A percentile compares a stretch with the other conserved stretches of the same genome.
phyloP scores from a whole-genome alignment of 495 filamentous ascomycete species.

The Neurospora sp. region DNA sequence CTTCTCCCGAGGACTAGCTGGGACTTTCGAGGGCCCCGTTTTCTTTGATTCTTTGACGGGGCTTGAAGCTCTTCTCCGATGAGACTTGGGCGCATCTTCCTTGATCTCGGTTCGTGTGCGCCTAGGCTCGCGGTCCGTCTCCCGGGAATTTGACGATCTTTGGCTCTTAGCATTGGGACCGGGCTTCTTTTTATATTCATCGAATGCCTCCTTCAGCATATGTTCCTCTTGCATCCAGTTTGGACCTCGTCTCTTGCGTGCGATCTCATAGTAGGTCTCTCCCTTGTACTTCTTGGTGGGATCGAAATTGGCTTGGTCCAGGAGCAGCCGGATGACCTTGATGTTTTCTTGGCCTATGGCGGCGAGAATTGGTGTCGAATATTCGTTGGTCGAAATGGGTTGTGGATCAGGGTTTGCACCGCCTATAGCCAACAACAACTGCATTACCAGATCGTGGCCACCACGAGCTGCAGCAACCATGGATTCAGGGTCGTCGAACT shows the following conservation, averaged over 20 bases:
- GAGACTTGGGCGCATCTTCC: conserved; percentile 25
- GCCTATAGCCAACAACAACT: conserved; percentile 74
- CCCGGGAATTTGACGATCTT: conserved; percentile 45
- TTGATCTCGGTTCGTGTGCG: conserved; percentile 37
- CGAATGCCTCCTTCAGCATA: conserved; percentile 70
- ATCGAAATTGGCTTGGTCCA: conserved; percentile 69
- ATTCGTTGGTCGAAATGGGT: conserved; percentile 43
- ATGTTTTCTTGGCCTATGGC: conserved; percentile 87
- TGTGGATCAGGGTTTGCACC: conserved; percentile 70
- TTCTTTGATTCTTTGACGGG: conserved; percentile 36
- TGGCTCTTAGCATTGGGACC: conserved; percentile 30
- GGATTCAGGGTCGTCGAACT: conserved; percentile 64
- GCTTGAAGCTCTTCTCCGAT: conserved; percentile 42
- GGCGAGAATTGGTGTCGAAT: conserved; percentile 85
- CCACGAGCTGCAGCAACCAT: conserved; percentile 87
- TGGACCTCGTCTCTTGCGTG: conserved; percentile 68
- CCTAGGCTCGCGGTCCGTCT: conserved; percentile 47
- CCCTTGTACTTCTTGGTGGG: conserved; percentile 62
- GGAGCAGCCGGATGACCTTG: conserved; percentile 67
- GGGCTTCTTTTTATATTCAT: conserved; percentile 46
- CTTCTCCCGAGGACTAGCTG: conserved; percentile 35
- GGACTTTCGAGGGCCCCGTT: conserved; percentile 18
- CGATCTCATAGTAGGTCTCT: conserved; percentile 74
- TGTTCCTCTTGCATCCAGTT: conserved; percentile 83
- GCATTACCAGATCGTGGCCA: conserved; percentile 78